These are phyloP conservation scores for Emiliania huxleyi DNA, from an alignment of 78 protist species.

Conservation along the genomic window DNA sequence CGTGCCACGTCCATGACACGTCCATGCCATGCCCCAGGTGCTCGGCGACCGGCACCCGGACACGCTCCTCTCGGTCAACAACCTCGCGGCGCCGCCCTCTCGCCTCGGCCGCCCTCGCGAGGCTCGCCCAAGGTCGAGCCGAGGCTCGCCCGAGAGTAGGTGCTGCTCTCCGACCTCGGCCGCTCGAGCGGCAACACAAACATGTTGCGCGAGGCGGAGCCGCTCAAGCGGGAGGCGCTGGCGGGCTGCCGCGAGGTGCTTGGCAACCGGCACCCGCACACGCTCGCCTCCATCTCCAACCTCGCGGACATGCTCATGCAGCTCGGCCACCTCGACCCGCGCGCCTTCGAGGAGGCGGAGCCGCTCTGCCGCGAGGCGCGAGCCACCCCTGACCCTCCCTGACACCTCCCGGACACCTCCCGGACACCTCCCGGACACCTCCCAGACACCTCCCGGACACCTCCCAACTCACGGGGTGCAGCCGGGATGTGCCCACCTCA, in stretches of 20 bases:
- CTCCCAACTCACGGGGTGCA: too few relatives aligned
- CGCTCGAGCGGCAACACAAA: background rate
- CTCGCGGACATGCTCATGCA: background rate
- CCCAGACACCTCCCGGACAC: too few relatives aligned
- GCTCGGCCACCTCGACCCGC: background rate
- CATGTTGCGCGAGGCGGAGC: conserved; percentile 21
- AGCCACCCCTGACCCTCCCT: too few relatives aligned
- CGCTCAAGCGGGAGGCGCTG: conserved; percentile 7
- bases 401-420: too few relatives aligned
- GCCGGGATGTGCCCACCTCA: too few relatives aligned
- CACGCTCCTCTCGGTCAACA: background rate
- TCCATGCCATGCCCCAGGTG: too few relatives aligned
- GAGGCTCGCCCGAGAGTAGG: too few relatives aligned
- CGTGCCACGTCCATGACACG: too few relatives aligned
- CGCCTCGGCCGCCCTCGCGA: background rate
- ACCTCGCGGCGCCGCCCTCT: background rate
- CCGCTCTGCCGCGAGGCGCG: conserved; percentile 5
- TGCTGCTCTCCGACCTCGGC: conserved; percentile 5
- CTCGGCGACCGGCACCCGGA: conserved; percentile 13
- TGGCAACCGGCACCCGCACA: conserved; percentile 23
- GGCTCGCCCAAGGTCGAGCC: too few relatives aligned
- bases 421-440: too few relatives aligned
- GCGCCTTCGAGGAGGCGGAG: background rate
- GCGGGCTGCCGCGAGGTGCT: background rate
- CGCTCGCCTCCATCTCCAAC: background rate